Evolutionary conservation across 768 basidiomycete species (phyloP).

Genomic region (Rhodosporidiobolus sp.): DNA sequence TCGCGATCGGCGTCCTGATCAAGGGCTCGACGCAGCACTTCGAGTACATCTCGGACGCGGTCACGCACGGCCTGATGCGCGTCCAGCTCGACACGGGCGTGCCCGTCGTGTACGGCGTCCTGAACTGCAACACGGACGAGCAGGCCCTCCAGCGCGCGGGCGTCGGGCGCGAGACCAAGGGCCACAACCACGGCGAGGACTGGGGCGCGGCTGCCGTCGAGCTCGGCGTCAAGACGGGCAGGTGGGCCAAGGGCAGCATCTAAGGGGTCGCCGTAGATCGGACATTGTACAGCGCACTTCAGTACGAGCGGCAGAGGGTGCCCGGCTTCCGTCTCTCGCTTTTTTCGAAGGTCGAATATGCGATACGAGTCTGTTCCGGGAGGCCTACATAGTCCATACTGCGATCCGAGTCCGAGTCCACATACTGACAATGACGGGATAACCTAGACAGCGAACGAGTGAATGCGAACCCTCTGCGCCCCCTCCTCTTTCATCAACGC

Average conservation of each 20-base stretch:
- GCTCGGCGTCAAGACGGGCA: constrained; percentile 40
- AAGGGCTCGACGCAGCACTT: constrained; percentile 99
- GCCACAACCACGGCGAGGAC: constrained; percentile 96
- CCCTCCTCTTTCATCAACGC: background rate
- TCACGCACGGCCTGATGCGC: constrained; percentile 89
- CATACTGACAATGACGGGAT: too few relatives aligned
- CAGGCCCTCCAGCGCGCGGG: constrained; percentile 96
- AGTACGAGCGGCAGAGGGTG: too few relatives aligned
- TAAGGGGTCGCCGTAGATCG: too few relatives aligned
- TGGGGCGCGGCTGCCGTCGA: constrained; percentile 98
- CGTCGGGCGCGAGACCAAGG: constrained; percentile 65
- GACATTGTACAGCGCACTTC: too few relatives aligned
- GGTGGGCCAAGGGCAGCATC: constrained; percentile 37
- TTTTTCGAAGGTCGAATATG: too few relatives aligned
- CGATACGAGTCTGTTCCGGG: too few relatives aligned
- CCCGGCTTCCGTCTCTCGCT: too few relatives aligned
- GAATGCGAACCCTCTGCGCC: background rate
- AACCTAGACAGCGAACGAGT: background rate
- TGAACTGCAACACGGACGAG: constrained; percentile 87
- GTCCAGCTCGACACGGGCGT: constrained; percentile 89
- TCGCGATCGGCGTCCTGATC: constrained; percentile 96
- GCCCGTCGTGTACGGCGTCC: constrained; percentile 92
- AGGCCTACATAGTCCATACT: too few relatives aligned
- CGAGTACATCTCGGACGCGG: constrained; percentile 94
- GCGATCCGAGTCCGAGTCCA: too few relatives aligned